Evolutionary conservation across 192 early-diverging fungal species (phyloP).

Genomic region (Powellomyces hirtus): DNA sequence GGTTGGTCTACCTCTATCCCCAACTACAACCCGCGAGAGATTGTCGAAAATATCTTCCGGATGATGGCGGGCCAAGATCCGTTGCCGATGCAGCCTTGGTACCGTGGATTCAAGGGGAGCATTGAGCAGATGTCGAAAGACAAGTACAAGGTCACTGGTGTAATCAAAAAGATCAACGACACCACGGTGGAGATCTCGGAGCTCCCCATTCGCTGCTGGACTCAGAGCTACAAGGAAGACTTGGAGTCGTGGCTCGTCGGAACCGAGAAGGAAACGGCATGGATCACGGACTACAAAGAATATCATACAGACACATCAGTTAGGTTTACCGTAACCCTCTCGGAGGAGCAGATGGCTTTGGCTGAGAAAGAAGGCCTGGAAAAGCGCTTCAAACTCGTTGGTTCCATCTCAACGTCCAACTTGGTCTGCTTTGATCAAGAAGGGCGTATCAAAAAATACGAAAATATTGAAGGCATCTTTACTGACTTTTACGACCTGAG

Average conservation of each 20-base stretch:
- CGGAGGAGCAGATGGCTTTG: slow-evolving; percentile 63
- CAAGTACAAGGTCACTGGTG: slow-evolving; percentile 69
- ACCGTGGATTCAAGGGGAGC: slow-evolving; percentile 71
- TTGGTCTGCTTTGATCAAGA: slow-evolving; percentile 92
- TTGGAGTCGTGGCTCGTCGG: slow-evolving; percentile 73
- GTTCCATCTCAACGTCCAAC: slow-evolving; percentile 76
- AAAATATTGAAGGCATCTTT: slow-evolving; percentile 73
- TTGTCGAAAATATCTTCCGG: slow-evolving; percentile 79
- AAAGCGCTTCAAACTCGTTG: slow-evolving; percentile 75
- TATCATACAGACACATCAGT: slow-evolving; percentile 68
- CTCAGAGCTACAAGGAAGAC: slow-evolving; percentile 79
- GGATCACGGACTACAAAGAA: slow-evolving; percentile 71
- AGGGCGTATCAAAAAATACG: slow-evolving; percentile 81
- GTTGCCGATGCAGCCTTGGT: slow-evolving; percentile 86
- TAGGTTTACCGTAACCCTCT: slow-evolving; percentile 64
- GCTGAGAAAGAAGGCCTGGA: slow-evolving; percentile 79
- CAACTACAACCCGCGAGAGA: slow-evolving; percentile 76
- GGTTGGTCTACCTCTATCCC: slow-evolving; percentile 64
- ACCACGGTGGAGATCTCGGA: slow-evolving; percentile 84
- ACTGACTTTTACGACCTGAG: slow-evolving; percentile 87
- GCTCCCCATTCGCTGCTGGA: slow-evolving; percentile 87
- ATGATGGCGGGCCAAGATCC: slow-evolving; percentile 74
- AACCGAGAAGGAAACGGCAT: slow-evolving; percentile 66
- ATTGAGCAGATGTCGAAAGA: slow-evolving; percentile 59
- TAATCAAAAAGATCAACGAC: slow-evolving; percentile 66